phyloP scores from a whole-genome alignment of 768 basidiomycete species.

The Amanita polypyramis region DNA sequence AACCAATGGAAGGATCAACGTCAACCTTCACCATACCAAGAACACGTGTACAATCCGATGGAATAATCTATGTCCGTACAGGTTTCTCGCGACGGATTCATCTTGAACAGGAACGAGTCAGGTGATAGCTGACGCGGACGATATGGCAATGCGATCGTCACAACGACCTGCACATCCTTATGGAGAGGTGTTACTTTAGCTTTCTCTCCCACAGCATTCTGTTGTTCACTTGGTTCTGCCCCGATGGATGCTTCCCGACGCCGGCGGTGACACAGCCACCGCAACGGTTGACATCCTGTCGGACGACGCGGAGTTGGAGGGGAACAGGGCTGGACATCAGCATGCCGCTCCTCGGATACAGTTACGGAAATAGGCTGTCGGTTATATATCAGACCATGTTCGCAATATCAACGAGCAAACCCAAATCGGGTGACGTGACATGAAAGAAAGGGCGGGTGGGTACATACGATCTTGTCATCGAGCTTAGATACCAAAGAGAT shows the following conservation, averaged over 20 bases:
- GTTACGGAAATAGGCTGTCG: slow-evolving; percentile 13
- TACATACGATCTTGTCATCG: no score
- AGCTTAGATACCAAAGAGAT: no score
- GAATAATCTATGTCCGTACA: slow-evolving; percentile 16
- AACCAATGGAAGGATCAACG: background rate
- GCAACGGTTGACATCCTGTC: background rate
- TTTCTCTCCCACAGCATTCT: slow-evolving; percentile 4
- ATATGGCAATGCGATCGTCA: slow-evolving; percentile 32
- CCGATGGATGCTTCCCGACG: background rate
- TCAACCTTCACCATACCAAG: slow-evolving; percentile 18
- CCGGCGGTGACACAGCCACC: slow-evolving; percentile 1
- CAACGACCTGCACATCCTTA: slow-evolving; percentile 24
- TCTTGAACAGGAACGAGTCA: slow-evolving; percentile 1
- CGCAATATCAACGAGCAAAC: background rate
- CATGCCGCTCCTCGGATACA: background rate
- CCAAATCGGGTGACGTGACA: background rate
- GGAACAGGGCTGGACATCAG: background rate
- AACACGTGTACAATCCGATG: slow-evolving; percentile 25
- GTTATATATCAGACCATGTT: background rate
- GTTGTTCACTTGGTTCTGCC: background rate
- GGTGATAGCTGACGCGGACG: slow-evolving; percentile 12
- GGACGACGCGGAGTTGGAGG: background rate
- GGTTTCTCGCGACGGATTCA: slow-evolving; percentile 6
- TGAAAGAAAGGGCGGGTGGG: background rate
- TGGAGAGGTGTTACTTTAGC: slow-evolving; percentile 8